Evolutionary conservation across 164 flowering plant genomes (phyloP), one percentile per base, ranked within the genome.

Genomic region (Vitis labrusca): DNA sequence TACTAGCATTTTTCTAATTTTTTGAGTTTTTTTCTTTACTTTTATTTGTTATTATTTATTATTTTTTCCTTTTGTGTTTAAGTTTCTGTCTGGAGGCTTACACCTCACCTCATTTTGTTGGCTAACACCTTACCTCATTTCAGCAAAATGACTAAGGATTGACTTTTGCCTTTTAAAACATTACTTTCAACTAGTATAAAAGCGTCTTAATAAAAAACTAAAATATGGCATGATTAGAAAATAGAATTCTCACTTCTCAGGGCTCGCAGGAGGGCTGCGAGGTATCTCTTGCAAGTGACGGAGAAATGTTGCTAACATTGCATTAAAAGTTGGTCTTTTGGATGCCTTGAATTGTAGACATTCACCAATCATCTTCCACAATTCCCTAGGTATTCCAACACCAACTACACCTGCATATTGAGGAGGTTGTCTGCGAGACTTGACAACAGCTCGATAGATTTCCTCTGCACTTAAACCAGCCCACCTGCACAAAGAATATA

Each of bases 331-430:
- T 52, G 99, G 99, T 65, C 98, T 87, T 81, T 76, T 93, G 14
- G 97, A 84, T 67, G 97, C 86, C 82, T 89, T 93, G 76, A 88
- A 91, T 81, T 90, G 97, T 56, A 96, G 78, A 81, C 99, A 96
- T 11, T 96, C 99, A 71, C 99, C 99, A 80, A 96, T 85, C 99
- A 96, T 96, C 80, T 89, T 91, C 99, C 99, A 96, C 69, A 96
- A 76, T 69, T 96, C 99, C 77, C 97, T 82, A 13, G 99, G 99
- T 71, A 96, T 88, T 63, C 99, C 99, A 73, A 89, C 97, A 78
- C 99, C 99, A 12, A 93, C 98, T 14, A 96, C 94, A 77, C 99
- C 88, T 44, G 98, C 92, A 84, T 96, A 96, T 55, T 96, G 99
- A 51, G 99, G 98, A 72, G 99, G 99, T 72, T 86, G 73, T 72